Evolutionary conservation across 805 yeast genomes (phyloP).

Genomic region (Pichia manshurica): DNA sequence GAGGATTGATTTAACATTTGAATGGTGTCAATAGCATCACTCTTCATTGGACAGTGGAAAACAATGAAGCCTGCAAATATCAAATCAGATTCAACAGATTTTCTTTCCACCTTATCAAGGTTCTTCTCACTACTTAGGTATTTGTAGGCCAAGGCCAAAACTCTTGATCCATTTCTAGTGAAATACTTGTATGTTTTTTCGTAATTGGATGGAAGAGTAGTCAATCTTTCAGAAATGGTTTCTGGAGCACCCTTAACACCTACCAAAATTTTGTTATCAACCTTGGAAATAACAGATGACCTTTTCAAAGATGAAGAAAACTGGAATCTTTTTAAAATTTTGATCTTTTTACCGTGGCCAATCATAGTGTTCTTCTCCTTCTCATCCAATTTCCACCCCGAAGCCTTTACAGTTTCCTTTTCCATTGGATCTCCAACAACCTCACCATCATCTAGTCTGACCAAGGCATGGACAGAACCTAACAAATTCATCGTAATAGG

Average conservation of each 20-base stretch:
- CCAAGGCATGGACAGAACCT: constrained; percentile 96
- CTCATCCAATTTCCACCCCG: constrained; percentile 76
- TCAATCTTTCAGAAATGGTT: constrained; percentile 75
- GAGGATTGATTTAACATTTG: constrained; percentile 90
- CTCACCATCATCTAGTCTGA: constrained; percentile 91
- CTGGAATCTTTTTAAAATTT: constrained; percentile 89
- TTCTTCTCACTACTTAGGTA: constrained; percentile 43
- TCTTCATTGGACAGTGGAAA: constrained; percentile 95
- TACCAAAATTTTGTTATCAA: constrained; percentile 52
- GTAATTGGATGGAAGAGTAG: constrained; percentile 65
- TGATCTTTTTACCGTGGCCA: constrained; percentile 40
- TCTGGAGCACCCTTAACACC: constrained; percentile 98
- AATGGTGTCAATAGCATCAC: constrained; percentile 86
- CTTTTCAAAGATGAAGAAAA: constrained; percentile 94
- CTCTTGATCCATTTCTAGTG: constrained; percentile 95
- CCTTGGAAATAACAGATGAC: constrained; percentile 75
- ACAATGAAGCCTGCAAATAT: constrained; percentile 88
- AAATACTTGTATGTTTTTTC: constrained; percentile 83
- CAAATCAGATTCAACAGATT: constrained; percentile 67
- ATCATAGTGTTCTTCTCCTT: constrained; percentile 59
- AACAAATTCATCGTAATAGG: constrained; percentile 61
- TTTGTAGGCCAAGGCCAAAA: constrained; percentile 89
- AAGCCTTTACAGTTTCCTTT: constrained; percentile 85
- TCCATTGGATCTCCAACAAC: constrained; percentile 99
- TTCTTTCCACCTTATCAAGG: constrained; percentile 61